Percentiles rank a stretch among this genome's conserved stretches.
Conservation (phyloP, 2,329 filamentous ascomycete species). For the Hypoxylon sp. region DNA sequence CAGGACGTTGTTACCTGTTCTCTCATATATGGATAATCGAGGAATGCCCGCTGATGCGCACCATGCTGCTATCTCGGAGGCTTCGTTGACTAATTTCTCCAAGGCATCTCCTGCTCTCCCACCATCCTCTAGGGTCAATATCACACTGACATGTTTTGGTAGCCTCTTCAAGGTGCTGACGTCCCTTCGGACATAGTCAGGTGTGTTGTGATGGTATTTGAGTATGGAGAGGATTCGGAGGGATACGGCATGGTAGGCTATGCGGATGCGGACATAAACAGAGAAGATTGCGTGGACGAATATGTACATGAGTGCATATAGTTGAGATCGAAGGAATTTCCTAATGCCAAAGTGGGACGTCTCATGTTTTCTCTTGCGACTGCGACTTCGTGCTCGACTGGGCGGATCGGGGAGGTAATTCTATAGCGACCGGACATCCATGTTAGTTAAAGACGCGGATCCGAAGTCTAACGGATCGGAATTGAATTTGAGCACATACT, state of each 20-base stretch:
- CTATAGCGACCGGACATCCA: conserved; percentile 36
- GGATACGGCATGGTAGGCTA: conserved; percentile 82
- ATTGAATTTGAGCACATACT: conserved; percentile 51
- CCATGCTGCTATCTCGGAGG: conserved; percentile 93
- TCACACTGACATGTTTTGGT: conserved; percentile 89
- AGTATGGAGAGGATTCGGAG: conserved; percentile 85
- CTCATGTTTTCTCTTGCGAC: conserved; percentile 52
- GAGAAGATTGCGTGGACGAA: conserved; percentile 87
- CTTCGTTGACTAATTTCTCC: conserved; percentile 88
- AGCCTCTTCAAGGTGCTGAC: conserved; percentile 80
- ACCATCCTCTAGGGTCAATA: conserved; percentile 81
- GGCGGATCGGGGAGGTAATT: conserved; percentile 51
- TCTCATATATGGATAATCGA: conserved; percentile 91
- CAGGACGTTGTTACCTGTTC: conserved; percentile 74
- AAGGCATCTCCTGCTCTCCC: conserved; percentile 79
- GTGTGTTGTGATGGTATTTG: conserved; percentile 96
- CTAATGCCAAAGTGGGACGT: conserved; percentile 69
- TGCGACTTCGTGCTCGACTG: conserved; percentile 49
- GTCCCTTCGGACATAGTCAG: conserved; percentile 91
- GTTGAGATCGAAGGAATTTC: conserved; percentile 71
- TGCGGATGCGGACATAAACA: conserved; percentile 85
- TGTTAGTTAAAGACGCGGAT: conserved; percentile 23
- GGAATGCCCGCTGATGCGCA: conserved; percentile 90
- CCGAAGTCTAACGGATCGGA: conserved; percentile 24
- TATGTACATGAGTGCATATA: conserved; percentile 77